phyloP scores from a whole-genome alignment of 306 rosid species.

The Cicer chorassanicum region DNA sequence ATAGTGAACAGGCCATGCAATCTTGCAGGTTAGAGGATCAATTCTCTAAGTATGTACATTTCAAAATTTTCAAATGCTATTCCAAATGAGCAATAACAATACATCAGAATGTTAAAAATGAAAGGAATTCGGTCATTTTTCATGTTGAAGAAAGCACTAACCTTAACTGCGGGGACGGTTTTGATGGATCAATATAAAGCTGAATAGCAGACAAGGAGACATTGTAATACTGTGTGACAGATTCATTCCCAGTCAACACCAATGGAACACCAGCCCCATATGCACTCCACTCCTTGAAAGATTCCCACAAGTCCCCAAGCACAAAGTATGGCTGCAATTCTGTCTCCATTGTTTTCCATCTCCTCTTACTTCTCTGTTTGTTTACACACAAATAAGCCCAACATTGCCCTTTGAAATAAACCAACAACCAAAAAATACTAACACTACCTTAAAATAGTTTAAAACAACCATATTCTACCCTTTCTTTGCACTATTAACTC shows the following conservation, averaged over 20 bases:
- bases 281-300: conserved; percentile 77
- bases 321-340: conserved; percentile 66
- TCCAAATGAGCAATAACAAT: background rate
- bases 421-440: background rate
- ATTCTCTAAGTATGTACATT: background rate
- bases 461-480: background rate
- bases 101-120: background rate
- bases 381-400: conserved; percentile 36
- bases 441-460: background rate
- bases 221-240: conserved; percentile 73
- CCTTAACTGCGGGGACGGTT: conserved; percentile 56
- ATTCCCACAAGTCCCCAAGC: conserved; percentile 84
- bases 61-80: background rate
- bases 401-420: conserved; percentile 18
- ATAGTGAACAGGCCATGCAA: background rate
- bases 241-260: conserved; percentile 66
- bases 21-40: conserved; percentile 7
- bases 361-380: conserved; percentile 57
- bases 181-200: conserved; percentile 68
- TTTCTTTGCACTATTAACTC: background rate
- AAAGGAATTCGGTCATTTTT: background rate
- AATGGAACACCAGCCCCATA: conserved; percentile 82
- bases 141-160: conserved; percentile 37
- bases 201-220: conserved; percentile 83
- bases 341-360: conserved; percentile 56